Evolutionary conservation across 495 filamentous ascomycete genomes (phyloP).

Genomic region (Aspergillus wentii): DNA sequence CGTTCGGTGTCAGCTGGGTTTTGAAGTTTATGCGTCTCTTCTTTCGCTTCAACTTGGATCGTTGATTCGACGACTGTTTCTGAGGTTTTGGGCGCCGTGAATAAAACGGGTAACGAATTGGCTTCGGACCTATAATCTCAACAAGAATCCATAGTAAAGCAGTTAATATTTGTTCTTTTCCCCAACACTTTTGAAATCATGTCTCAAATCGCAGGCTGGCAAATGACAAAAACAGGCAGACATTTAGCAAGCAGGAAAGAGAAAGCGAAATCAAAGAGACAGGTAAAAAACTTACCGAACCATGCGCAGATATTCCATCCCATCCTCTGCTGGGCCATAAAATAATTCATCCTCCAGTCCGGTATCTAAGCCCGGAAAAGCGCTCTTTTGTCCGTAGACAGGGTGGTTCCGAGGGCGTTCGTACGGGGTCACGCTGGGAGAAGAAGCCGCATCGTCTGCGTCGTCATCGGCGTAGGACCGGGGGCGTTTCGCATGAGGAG

Average conservation of each 20-base stretch:
- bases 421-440: constrained; percentile 11
- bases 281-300: constrained; percentile 61
- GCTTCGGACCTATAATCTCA: constrained; percentile 61
- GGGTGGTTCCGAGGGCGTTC: constrained; percentile 53
- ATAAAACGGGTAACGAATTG: constrained; percentile 59
- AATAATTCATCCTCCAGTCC: constrained; percentile 45
- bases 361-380: constrained; percentile 67
- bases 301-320: constrained; percentile 69
- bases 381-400: constrained; percentile 69
- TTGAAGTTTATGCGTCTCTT: neutral
- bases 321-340: constrained; percentile 53
- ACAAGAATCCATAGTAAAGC: too few relatives aligned
- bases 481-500: constrained; percentile 23
- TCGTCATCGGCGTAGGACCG: constrained; percentile 23
- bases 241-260: constrained; percentile 19
- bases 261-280: constrained; percentile 7
- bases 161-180: too few relatives aligned
- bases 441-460: constrained; percentile 12
- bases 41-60: neutral
- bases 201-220: constrained; percentile 4
- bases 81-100: constrained; percentile 45
- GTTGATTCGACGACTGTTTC: constrained; percentile 2
- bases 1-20: neutral
- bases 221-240: constrained; percentile 22
- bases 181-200: too few relatives aligned